Evolutionary conservation across 352 stramenopile genomes (phyloP), one percentile per base, ranked within the genome.

Genomic region (Thraustochytrium striatum): DNA sequence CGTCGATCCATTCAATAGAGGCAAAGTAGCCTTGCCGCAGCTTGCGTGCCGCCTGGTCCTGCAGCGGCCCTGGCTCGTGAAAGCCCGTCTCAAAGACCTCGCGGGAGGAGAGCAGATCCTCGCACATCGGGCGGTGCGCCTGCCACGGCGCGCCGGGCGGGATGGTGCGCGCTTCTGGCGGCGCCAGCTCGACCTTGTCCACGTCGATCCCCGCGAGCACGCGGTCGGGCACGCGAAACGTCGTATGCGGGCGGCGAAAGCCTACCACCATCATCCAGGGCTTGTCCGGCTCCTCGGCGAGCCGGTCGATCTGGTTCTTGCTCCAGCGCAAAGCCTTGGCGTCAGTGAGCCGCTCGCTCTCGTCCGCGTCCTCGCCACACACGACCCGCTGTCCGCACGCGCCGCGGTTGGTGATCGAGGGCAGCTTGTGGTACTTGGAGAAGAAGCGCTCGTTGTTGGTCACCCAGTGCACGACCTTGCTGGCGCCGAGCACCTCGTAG

Each of bases 1-100:
- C 30, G 57, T 82, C 75, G 61, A 82, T 52, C 75, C 75, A 82
- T 25, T 72, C 57, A 2, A 79, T 62, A 28, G 47, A 78, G 21
- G 61, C 75, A 57, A 78, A 70, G 55, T 82, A 82, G 25, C 75
- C 75, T n/a, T 30, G 21, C 8, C 50, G 30, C 13, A 82, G 35
- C 30, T 70, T 35, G 25, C 5, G 35, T 5, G 58, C 21, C 21
- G 59, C 50, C 16, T 3, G 50, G 50, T 81, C 39, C 30, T 25
- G 36, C 16, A 72, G 59, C 3, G 30, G 50, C 11, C 57, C 47
- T 9, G 59, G 33, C 2, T 70, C 59, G 21, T 16, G 3, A 39
- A 32, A 72, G 8, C 65, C 50, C 16, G 7, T 70, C 7, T 7
- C 21, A 7, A 3, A 3, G 5, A 75, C 65, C 36, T 75, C 65